Base-by-base conservation (phyloP, 148 eudicot genomes). In the Pouteria glomerata region DNA sequence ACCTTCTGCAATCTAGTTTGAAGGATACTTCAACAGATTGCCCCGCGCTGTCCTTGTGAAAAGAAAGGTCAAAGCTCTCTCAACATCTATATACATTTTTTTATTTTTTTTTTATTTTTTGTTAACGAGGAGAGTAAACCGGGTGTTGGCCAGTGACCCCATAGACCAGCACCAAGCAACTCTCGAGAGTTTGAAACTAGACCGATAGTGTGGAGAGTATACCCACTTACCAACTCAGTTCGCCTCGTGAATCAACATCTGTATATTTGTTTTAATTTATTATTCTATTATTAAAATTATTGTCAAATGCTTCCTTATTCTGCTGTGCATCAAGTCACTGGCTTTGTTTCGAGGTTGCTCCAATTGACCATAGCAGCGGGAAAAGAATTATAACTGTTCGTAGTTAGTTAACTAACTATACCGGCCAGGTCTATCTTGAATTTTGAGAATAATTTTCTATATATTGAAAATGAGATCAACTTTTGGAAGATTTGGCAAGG, bases 221-320 rank as follows among this genome's bases (percentile, higher is more conserved):
- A n/a, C n/a, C n/a, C n/a, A n/a, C n/a, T n/a, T n/a, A n/a, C n/a
- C n/a, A n/a, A n/a, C n/a, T n/a, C n/a, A n/a, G n/a, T n/a, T n/a
- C n/a, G n/a, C n/a, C n/a, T n/a, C n/a, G n/a, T n/a, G n/a, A n/a
- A n/a, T n/a, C n/a, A n/a, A n/a, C n/a, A n/a, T n/a, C n/a, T n/a
- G n/a, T 64, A n/a, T 64, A 14, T 37, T 58, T 58, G 3, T 42
- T 19, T 64, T 64, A 19, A 42, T 64, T 64, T 44, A 37, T 64
- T 21, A 39, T 23, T 63, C 67, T 39, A 35, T 23, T n/a, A 63
- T 21, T 41, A 42, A n/a, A n/a, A n/a, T n/a, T n/a, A n/a, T n/a
- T 13, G 5, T 64, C 33, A 63, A 63, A 63, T 41, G 68, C 51
- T 63, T 26, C n/a, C 30, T 63, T 42, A 21, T 24, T n/a, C n/a